Evolutionary conservation across 2,329 filamentous ascomycete genomes (phyloP).

Genomic region (Pyrenophora graminea): DNA sequence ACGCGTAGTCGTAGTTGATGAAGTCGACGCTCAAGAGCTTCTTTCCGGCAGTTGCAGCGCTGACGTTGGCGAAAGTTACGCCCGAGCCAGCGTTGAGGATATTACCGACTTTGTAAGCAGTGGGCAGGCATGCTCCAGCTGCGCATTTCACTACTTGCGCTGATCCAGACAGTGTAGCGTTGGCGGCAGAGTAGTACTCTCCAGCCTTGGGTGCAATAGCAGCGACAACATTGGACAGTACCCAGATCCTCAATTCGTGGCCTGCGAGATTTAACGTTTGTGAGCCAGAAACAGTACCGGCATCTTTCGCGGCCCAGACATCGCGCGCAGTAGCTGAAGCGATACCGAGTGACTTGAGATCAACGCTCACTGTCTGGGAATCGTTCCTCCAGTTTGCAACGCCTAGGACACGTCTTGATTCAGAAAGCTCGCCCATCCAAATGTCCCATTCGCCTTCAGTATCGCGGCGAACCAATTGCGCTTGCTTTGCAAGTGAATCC

Average conservation of each 20-base stretch:
- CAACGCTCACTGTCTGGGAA: slow-evolving; percentile 35
- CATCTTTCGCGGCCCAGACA: slow-evolving; percentile 40
- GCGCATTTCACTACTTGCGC: slow-evolving; percentile 34
- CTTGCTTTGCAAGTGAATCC: slow-evolving; percentile 58
- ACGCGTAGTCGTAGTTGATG: slow-evolving; percentile 47
- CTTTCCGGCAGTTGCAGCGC: slow-evolving; percentile 25
- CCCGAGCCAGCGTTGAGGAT: slow-evolving; percentile 33
- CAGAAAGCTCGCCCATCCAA: slow-evolving; percentile 45
- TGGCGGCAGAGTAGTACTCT: slow-evolving; percentile 39
- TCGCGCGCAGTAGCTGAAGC: slow-evolving; percentile 42
- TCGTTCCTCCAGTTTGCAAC: slow-evolving; percentile 47
- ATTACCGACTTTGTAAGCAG: slow-evolving; percentile 39
- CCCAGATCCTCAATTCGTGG: slow-evolving; percentile 39
- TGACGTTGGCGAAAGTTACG: slow-evolving; percentile 37
- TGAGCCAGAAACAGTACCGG: slow-evolving; percentile 20
- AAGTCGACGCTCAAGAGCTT: slow-evolving; percentile 47
- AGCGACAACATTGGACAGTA: slow-evolving; percentile 40
- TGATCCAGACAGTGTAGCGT: slow-evolving; percentile 38
- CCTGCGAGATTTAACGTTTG: slow-evolving; percentile 25
- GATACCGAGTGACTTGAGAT: slow-evolving; percentile 41
- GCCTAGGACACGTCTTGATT: slow-evolving; percentile 41
- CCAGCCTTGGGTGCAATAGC: slow-evolving; percentile 15
- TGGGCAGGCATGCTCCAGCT: slow-evolving; percentile 33
- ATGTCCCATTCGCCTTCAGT: slow-evolving; percentile 47
- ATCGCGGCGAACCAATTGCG: slow-evolving; percentile 52